phyloP scores from a whole-genome alignment of 1,284 basidiomycete species.

The Fomitopsis schrenkii region DNA sequence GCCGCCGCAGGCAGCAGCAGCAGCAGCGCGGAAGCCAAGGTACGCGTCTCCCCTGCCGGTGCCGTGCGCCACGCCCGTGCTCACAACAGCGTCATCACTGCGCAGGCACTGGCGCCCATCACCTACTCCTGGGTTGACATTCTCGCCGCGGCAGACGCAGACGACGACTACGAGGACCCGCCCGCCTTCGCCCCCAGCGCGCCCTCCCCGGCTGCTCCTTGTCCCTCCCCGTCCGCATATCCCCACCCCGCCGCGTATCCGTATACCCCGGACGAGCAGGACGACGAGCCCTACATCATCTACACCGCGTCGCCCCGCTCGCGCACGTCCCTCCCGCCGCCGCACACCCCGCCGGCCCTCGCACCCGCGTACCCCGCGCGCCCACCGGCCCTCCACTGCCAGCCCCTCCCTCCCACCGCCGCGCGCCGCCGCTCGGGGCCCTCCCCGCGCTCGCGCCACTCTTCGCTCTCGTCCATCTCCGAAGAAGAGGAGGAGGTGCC shows the following conservation, averaged over 20 bases:
- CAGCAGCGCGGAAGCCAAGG: constrained; percentile 2
- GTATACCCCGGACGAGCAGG: constrained; percentile 18
- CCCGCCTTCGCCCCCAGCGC: background rate
- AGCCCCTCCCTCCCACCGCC: constrained; percentile 9
- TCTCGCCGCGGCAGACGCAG: constrained; percentile 12
- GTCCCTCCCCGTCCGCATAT: background rate
- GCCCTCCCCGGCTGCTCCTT: constrained; percentile 12
- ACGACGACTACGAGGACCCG: constrained; percentile 8
- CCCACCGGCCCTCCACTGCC: constrained; percentile 8
- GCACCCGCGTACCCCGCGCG: constrained; percentile 6
- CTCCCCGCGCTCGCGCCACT: constrained; percentile 23
- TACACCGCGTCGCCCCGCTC: constrained; percentile 22
- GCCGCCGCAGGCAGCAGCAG: constrained; percentile 9
- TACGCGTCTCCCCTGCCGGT: background rate
- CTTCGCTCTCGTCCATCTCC: constrained; percentile 27
- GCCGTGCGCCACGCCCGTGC: background rate
- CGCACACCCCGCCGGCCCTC: background rate
- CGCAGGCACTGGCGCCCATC: constrained; percentile 1
- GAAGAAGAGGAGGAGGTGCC: constrained; percentile 23
- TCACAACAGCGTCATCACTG: background rate
- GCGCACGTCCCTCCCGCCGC: background rate
- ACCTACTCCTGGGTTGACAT: constrained; percentile 21
- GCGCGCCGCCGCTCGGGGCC: constrained; percentile 9
- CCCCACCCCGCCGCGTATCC: background rate
- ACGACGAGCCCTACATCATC: constrained; percentile 22